Evolutionary conservation across 306 rosid genomes (phyloP), one percentile per base, ranked within the genome.

Genomic region (Potentilla sterilis): DNA sequence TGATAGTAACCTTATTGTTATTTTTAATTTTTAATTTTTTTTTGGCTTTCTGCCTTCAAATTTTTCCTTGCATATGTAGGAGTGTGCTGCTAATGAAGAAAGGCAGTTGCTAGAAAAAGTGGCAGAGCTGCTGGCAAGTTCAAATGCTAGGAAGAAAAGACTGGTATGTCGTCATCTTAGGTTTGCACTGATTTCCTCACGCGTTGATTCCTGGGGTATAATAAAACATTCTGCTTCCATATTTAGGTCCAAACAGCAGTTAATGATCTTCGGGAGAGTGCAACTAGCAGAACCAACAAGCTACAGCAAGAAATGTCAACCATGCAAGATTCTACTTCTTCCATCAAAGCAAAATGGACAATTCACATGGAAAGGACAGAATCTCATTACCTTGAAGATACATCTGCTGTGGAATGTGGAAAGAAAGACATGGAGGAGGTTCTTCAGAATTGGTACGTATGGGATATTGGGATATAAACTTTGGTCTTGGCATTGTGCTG

Each of bases 51-150:
- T 10, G 6, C 15, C 14, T 21, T 55, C 34, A 28, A 58, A 58
- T 38, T 66, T 59, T 62, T 44, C 32, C 18, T 67, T 49, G 46
- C 48, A 42, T 68, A 8, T 85, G 43, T 77, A 96, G 99, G 98
- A 89, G 85, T 96, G 98, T 71, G 93, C 99, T 84, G 97, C 97
- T 69, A 82, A 82, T 75, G 99, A 96, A 85, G 98, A 92, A 85
- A 91, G 83, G 59, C 94, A 96, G 79, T 72, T 96, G 65, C 81
- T 96, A 79, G 89, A 86, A 76, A 96, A 96, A 87, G 94, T 96
- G 82, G 98, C 99, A 18, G 98, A 96, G 86, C 86, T 96, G 86
- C 92, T 93, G 62, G 93, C 96, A 67, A 89, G 85, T 85, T 93
- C 98, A 83, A 93, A 88, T 51, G 85, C 93, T 67, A 92, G 99